A percentile compares a stretch with the other conserved stretches of the same genome.
phyloP scores from a whole-genome alignment of 139 green algal genomes.

The Auxenochlorella pyrenoidosa region DNA sequence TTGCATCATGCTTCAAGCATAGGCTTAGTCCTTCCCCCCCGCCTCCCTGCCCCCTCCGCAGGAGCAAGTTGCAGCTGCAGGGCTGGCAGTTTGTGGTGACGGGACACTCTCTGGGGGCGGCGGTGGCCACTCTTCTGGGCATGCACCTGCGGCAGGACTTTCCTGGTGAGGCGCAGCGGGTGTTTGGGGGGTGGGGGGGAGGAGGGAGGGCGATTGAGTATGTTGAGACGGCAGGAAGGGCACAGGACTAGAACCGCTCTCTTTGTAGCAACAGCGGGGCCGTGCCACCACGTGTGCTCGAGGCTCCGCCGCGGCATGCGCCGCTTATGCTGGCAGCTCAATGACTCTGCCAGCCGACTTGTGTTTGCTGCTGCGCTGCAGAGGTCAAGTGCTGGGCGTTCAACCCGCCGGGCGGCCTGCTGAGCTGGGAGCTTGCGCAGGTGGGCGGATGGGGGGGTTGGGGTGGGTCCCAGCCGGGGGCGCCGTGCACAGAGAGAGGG shows the following conservation, averaged over 20 bases:
- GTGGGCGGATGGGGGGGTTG: not conserved
- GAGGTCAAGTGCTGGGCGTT: conserved; percentile 67
- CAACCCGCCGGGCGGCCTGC: conserved; percentile 62
- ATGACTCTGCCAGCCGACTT: not conserved
- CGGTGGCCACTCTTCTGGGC: conserved; percentile 70
- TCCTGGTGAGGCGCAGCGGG: conserved; percentile 12
- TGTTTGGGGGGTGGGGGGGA: not conserved
- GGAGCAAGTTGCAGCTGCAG: conserved; percentile 36
- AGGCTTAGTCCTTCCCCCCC: too few relatives aligned
- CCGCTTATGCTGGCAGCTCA: not conserved
- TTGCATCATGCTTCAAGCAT: too few relatives aligned
- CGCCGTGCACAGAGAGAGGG: too few relatives aligned
- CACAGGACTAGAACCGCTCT: too few relatives aligned
- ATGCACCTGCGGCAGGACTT: conserved; percentile 65
- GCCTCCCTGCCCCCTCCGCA: not conserved
- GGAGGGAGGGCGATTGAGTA: too few relatives aligned
- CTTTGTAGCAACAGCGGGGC: too few relatives aligned
- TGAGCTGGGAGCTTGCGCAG: conserved; percentile 51
- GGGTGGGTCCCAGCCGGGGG: too few relatives aligned
- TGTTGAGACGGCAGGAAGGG: too few relatives aligned
- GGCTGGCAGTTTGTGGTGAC: conserved; percentile 75
- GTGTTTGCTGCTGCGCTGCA: not conserved
- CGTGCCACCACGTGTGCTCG: too few relatives aligned
- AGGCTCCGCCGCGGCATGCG: too few relatives aligned
- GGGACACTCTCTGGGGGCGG: conserved; percentile 74